Base-by-base conservation (phyloP, 2,329 filamentous ascomycete genomes). In the Diaporthe amygdali region DNA sequence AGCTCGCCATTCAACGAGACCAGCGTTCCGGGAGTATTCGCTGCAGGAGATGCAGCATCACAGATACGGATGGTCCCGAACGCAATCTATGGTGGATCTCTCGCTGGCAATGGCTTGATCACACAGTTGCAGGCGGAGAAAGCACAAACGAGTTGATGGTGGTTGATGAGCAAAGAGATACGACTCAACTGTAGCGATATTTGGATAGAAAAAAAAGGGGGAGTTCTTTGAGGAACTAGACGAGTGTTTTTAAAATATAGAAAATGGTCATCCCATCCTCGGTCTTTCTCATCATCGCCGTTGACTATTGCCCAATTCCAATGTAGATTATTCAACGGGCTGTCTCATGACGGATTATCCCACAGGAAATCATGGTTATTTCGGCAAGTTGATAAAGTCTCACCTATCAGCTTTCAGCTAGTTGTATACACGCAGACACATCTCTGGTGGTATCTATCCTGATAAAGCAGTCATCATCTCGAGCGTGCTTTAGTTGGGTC, bases 1-100 rank as follows among this genome's bases (percentile, higher is more conserved):
- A 49, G 39, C 34, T 12, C 59, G 5, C 72, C 69, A 1, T 69
- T 64, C 44, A 63, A 68, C 20, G 69, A 71, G 44, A 71, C 72
- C 22, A 73, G 69, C 17, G 54, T 66, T n/a, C 54, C 52, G 2
- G 69, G 72, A 2, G 66, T 72, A 0, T 73, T 73, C 34, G 72
- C 72, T 7, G 70, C 69, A 44, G 72, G 72, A n/a, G 72, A 73
- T 27, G 69, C 51, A 32, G 72, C 72, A 3, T 67, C 68, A 15
- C 46, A 67, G 12, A 20, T 34, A 9, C 41, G 30, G n/a, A 34
- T 51, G 5, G 32, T 72, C 9, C 47, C 71, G 1, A 68, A 49
- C 44, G 71, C 71, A n/a, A 64, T 72, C 7, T 68, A 70, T 9
- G 63, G 68, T 2, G 71, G 71, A 3, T 49, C 63, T 14, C 8